A percentile compares a stretch with the other conserved stretches of the same genome.
Conservation (phyloP, 305 asterid genomes). For the Fraxinus platypoda region DNA sequence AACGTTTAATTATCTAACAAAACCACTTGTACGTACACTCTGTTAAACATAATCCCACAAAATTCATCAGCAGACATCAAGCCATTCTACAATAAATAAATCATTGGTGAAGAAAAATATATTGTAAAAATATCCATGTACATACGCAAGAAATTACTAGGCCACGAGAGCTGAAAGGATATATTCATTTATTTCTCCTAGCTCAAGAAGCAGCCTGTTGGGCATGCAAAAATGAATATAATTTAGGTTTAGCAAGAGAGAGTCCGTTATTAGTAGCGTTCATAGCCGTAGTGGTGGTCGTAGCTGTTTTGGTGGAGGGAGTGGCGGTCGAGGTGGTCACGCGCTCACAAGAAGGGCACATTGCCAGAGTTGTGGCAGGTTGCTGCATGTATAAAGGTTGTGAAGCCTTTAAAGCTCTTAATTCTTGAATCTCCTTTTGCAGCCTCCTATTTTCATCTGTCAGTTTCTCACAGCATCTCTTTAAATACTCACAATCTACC, state of each 20-base stretch:
- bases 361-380: slow-evolving; percentile 88
- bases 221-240: slow-evolving; percentile 31
- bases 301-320: slow-evolving; percentile 20
- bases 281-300: slow-evolving; percentile 24
- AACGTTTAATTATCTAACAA: not conserved
- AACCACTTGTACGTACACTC: not conserved
- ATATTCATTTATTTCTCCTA: not conserved
- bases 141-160: not conserved
- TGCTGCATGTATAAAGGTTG: slow-evolving; percentile 81
- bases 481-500: slow-evolving; percentile 91
- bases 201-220: slow-evolving; percentile 29
- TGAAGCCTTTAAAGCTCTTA: slow-evolving; percentile 76
- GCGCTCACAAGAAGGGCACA: slow-evolving; percentile 87
- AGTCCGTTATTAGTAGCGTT: not conserved
- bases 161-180: not conserved
- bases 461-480: slow-evolving; percentile 79
- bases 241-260: slow-evolving; percentile 16
- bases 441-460: slow-evolving; percentile 81
- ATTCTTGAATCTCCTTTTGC: slow-evolving; percentile 82
- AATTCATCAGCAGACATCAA: slow-evolving; percentile 19
- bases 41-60: not conserved
- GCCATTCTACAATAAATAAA: slow-evolving; percentile 25
- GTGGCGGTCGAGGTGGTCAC: slow-evolving; percentile 17
- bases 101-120: not conserved
- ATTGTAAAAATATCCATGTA: slow-evolving; percentile 20